Base-by-base conservation (phyloP, 257 asterid genomes). In the Gentiana straminea region DNA sequence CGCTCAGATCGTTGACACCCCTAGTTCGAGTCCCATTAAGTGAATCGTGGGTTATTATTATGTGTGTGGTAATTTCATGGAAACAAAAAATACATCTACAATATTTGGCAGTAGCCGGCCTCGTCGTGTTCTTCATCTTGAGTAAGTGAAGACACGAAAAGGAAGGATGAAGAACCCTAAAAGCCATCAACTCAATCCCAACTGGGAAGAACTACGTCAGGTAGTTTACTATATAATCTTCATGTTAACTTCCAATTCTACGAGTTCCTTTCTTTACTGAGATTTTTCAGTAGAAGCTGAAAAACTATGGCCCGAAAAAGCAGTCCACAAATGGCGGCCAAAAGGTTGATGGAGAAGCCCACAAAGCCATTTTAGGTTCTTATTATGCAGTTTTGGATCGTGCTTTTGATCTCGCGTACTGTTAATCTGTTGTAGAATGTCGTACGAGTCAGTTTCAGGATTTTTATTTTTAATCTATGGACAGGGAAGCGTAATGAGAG, bases 191-290 rank as follows among this genome's bases (percentile, higher is more conserved):
- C 70, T 77, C 55, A 87, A 91, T 64, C 98, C 98, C 39, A 91
- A 91, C 68, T 91, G 98, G 98, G 84, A 79, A 64, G 92, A 75
- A 77, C 94, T 90, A 45, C 85, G 74, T 65, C 75, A 84, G 79
- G 98, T 85, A 67, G 37, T 8, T 24, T 2, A 8, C 38, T 10
- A 24, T 5, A 41, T 41, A 9, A 41, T 41, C 9, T 32, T 2
- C 61, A 2, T 32, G 5, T 8, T 4, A 1, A 2, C 38, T 1
- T 44, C 1, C 11, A 5, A 2, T 24, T 37, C n/a, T 3, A 4
- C 5, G 43, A 8, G 50, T 51, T 34, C 24, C 32, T 49, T 36
- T 39, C 32, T 34, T 53, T 15, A 1, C n/a, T 63, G 8, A 55
- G 24, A 35, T 53, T 10, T 24, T 35, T 70, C 62, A 57, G 78